phyloP scores from a whole-genome alignment of 2,329 filamentous ascomycete species.

The Tolypocladium endophyticum region DNA sequence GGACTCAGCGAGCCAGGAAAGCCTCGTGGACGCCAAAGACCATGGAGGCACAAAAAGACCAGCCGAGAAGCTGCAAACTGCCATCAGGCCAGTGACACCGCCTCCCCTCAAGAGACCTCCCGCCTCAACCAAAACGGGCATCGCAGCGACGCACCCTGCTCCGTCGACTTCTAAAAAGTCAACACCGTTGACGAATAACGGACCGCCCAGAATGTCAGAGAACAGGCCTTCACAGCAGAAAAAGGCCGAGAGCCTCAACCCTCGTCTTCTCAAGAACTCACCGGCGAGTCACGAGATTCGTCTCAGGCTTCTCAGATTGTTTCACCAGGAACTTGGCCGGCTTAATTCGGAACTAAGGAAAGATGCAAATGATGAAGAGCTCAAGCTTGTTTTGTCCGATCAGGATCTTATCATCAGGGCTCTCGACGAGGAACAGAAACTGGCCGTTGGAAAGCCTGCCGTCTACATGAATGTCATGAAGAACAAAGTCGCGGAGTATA shows the following conservation, averaged over 20 bases:
- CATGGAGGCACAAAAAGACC: neutral
- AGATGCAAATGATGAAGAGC: constrained; percentile 34
- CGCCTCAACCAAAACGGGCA: neutral
- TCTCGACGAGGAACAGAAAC: constrained; percentile 68
- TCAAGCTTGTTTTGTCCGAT: constrained; percentile 44
- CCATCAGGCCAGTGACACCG: constrained; percentile 21
- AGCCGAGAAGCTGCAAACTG: constrained; percentile 6
- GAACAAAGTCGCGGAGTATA: constrained; percentile 64
- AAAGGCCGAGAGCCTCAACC: constrained; percentile 50
- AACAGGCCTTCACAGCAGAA: constrained; percentile 8
- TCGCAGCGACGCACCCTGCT: neutral
- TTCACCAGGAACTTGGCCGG: constrained; percentile 56
- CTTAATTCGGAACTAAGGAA: constrained; percentile 55
- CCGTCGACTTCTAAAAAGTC: constrained; percentile 6
- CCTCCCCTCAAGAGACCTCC: constrained; percentile 13
- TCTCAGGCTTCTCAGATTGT: constrained; percentile 45
- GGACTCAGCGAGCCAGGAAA: neutral
- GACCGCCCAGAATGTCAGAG: neutral
- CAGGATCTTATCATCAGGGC: constrained; percentile 59
- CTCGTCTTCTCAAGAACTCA: constrained; percentile 48
- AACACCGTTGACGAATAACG: neutral
- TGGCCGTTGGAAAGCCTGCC: constrained; percentile 53
- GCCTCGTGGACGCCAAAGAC: neutral
- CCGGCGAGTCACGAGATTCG: constrained; percentile 48
- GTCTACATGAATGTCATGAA: constrained; percentile 83